phyloP scores from a whole-genome alignment of 169 alveolate species.

The Cryptosporidium sp. region DNA sequence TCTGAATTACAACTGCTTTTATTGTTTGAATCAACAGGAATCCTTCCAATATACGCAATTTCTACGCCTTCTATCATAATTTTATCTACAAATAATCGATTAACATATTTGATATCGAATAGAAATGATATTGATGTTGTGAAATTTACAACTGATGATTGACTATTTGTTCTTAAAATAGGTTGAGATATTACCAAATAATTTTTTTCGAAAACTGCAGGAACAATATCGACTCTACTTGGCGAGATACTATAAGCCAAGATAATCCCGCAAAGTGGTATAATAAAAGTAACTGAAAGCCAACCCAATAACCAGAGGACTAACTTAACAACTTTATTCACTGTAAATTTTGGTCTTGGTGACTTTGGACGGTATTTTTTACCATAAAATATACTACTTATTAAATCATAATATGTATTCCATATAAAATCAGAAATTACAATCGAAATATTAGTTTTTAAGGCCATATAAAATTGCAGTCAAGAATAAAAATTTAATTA shows the following conservation, averaged over 20 bases:
- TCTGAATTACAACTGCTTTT: constrained; percentile 39
- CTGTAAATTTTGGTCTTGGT: constrained; percentile 10
- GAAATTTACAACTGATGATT: constrained; percentile 14
- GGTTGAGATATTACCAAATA: constrained; percentile 60
- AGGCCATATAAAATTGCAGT: constrained; percentile 2
- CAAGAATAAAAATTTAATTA: background rate
- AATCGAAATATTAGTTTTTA: constrained; percentile 6
- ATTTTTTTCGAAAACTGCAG: constrained; percentile 38
- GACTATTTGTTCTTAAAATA: constrained; percentile 23
- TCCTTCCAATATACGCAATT: constrained; percentile 58
- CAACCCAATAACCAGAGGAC: constrained; percentile 38
- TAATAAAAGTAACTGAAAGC: constrained; percentile 26
- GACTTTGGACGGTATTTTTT: constrained; percentile 7
- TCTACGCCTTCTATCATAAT: constrained; percentile 48
- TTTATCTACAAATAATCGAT: constrained; percentile 31
- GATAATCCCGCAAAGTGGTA: constrained; percentile 62
- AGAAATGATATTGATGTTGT: constrained; percentile 51
- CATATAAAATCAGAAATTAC: background rate
- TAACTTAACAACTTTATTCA: background rate
- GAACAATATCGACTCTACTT: constrained; percentile 49
- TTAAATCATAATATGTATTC: constrained; percentile 44
- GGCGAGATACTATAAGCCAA: constrained; percentile 52
- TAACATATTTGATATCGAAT: constrained; percentile 40
- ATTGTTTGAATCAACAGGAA: constrained; percentile 6
- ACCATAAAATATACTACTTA: constrained; percentile 62